Conservation (phyloP, 2,329 filamentous ascomycete genomes). For the Neofusicoccum kwambonambiense region DNA sequence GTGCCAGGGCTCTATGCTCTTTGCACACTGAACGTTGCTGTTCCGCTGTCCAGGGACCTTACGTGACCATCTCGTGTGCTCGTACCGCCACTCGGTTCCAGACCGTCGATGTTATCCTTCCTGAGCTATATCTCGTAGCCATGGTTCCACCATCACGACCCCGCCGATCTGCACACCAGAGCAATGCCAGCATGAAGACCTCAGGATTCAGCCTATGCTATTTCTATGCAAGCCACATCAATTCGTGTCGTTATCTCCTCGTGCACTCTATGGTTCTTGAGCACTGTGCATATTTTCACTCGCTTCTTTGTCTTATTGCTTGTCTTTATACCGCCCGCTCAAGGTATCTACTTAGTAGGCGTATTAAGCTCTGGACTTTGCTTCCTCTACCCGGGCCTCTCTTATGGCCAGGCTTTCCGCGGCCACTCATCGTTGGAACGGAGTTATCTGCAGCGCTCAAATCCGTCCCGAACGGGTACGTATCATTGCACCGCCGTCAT, state of each 20-base stretch:
- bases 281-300: not conserved
- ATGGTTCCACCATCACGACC: not conserved
- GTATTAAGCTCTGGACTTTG: not conserved
- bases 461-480: not conserved
- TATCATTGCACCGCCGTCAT: not conserved
- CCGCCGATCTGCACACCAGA: not conserved
- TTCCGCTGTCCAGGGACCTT: too few species aligned
- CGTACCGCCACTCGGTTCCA: too few species aligned
- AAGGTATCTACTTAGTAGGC: not conserved
- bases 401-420: not conserved
- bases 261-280: not conserved
- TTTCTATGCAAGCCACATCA: not conserved
- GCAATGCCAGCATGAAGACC: too few species aligned
- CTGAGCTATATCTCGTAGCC: too few species aligned
- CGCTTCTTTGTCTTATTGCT: not conserved
- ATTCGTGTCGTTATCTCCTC: too few species aligned
- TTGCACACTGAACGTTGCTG: too few species aligned
- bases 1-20: too few species aligned
- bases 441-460: not conserved
- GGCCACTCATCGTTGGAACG: not conserved
- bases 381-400: not conserved
- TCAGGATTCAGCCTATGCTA: too few species aligned
- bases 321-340: not conserved
- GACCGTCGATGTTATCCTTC: too few species aligned
- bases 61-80: too few species aligned